phyloP scores from a whole-genome alignment of 2,329 filamentous ascomycete genomes.

The Exophiala bonariae region DNA sequence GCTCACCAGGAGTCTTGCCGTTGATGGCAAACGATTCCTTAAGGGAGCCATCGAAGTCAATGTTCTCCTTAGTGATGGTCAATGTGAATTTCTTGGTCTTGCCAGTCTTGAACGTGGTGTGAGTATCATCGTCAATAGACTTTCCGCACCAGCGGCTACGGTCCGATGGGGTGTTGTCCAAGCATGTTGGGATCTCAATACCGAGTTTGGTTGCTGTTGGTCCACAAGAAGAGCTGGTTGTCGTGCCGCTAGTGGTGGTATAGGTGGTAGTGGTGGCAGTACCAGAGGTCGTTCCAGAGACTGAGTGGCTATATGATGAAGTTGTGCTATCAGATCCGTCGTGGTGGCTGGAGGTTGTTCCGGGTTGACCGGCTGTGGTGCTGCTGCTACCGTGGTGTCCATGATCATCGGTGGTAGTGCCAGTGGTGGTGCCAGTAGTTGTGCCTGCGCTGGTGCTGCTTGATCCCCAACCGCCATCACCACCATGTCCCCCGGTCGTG shows the following conservation, averaged over 20 bases:
- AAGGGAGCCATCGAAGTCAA: constrained; percentile 29
- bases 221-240: constrained; percentile 1
- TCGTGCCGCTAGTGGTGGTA: constrained; percentile 3
- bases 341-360: background rate
- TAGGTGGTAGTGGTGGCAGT: constrained; percentile 3
- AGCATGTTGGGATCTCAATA: constrained; percentile 13
- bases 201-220: constrained; percentile 3
- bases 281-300: constrained; percentile 2
- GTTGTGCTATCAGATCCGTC: constrained; percentile 7
- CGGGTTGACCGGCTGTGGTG: background rate
- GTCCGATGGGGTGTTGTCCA: constrained; percentile 16
- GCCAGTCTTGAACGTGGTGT: constrained; percentile 13
- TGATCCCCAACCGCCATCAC: background rate
- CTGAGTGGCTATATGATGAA: background rate
- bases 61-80: constrained; percentile 9
- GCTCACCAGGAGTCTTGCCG: constrained; percentile 65
- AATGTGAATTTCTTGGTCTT: constrained; percentile 21
- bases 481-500: background rate
- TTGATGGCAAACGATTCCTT: constrained; percentile 66
- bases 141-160: constrained; percentile 22
- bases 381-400: background rate
- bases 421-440: background rate
- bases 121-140: constrained; percentile 17
- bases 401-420: background rate
- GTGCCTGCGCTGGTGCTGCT: background rate